These are phyloP conservation scores for Colletotrichum sp. DNA, from an alignment of 2,329 filamentous ascomycete species.

Conservation along the genomic window DNA sequence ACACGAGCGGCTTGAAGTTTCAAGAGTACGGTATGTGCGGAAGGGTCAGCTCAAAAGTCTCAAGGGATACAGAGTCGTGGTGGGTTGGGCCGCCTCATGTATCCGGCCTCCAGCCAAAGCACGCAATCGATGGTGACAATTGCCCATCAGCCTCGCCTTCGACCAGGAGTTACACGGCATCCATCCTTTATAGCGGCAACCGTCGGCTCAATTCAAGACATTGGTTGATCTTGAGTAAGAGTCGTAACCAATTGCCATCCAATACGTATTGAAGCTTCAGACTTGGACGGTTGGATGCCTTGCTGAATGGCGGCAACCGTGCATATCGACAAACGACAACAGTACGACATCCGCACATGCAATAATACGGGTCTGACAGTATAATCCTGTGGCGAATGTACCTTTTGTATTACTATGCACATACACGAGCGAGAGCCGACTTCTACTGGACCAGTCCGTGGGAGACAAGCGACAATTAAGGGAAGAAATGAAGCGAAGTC, in stretches of 20 bases:
- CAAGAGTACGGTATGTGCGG: background rate
- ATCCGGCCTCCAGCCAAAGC: background rate
- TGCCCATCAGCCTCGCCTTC: constrained; percentile 9
- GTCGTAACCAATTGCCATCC: background rate
- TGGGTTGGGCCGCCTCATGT: background rate
- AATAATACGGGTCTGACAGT: background rate
- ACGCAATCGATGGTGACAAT: constrained; percentile 20
- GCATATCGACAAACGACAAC: background rate
- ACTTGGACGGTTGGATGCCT: background rate
- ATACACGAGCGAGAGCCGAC: background rate
- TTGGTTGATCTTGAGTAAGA: background rate
- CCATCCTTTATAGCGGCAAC: background rate
- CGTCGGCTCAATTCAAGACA: background rate
- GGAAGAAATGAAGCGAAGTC: background rate
- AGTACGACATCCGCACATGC: background rate
- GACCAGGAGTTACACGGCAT: background rate
- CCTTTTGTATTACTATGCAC: background rate
- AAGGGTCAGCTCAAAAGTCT: background rate
- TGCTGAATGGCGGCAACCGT: background rate
- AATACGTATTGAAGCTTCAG: background rate
- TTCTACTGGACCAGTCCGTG: background rate
- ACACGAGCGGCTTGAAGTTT: background rate
- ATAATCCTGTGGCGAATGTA: background rate
- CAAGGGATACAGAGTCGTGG: background rate
- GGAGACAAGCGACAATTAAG: background rate